Percentiles rank a stretch among this genome's conserved stretches.
Evolutionary conservation across 129 eudicot species (phyloP).

Genomic region (Daucus carota): DNA sequence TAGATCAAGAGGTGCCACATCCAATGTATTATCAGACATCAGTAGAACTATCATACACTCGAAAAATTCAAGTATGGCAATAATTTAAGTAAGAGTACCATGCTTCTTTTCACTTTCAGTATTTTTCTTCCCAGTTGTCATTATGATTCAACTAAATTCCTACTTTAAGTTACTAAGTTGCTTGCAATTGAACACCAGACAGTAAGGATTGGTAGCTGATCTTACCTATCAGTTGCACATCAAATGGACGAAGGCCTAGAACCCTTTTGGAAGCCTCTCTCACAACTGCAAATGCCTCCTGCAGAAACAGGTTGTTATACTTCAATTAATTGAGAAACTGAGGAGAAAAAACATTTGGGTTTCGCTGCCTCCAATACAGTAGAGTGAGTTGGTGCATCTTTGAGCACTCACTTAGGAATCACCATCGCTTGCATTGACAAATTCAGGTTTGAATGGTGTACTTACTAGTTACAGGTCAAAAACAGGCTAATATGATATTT

Average conservation of each 20-base stretch:
- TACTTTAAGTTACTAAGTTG: neutral
- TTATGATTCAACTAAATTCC: neutral
- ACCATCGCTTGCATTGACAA: too few species aligned
- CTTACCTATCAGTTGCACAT: constrained; percentile 87
- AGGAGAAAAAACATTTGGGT: neutral
- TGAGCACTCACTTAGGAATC: neutral
- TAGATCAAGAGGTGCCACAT: neutral
- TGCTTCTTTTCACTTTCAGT: neutral
- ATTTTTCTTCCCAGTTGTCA: neutral
- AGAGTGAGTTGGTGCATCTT: neutral
- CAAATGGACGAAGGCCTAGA: constrained; percentile 96
- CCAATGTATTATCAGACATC: neutral
- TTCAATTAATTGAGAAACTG: neutral
- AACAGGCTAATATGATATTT: neutral
- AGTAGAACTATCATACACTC: neutral
- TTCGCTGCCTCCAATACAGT: neutral
- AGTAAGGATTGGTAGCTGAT: neutral
- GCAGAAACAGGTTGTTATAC: constrained; percentile 25
- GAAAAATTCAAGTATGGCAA: neutral
- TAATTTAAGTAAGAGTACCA: neutral
- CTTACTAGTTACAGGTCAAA: neutral
- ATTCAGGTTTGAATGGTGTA: neutral
- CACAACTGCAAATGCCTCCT: constrained; percentile 96
- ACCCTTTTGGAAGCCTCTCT: constrained; percentile 96
- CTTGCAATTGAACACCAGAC: neutral